Conservation (phyloP, 495 filamentous ascomycete species). For the Glutinoglossum americanum region DNA sequence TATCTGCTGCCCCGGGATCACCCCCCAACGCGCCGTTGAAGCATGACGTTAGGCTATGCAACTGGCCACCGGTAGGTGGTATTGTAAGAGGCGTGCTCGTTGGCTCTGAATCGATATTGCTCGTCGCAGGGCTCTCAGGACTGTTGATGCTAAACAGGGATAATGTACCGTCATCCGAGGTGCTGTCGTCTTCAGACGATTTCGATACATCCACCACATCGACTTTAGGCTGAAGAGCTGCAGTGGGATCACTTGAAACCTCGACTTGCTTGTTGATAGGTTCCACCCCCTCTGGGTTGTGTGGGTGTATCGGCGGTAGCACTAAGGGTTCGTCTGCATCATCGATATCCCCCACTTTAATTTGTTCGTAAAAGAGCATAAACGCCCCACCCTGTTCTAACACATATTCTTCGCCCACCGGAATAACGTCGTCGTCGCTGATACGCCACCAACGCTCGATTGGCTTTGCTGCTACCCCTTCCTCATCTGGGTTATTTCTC, state of each 20-base stretch:
- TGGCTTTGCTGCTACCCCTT: neutral
- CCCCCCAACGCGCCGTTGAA: neutral
- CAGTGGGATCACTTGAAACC: neutral
- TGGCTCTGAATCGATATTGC: neutral
- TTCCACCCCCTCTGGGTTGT: neutral
- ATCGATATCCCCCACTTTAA: neutral
- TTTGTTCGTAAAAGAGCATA: slow-evolving; percentile 87
- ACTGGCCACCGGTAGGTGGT: neutral
- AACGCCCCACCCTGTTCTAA: slow-evolving; percentile 69
- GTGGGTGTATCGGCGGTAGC: neutral
- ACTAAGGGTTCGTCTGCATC: neutral
- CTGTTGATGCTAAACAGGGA: neutral
- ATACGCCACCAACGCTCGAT: slow-evolving; percentile 50
- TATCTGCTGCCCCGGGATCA: neutral
- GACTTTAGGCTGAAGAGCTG: neutral
- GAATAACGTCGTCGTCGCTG: slow-evolving; percentile 63
- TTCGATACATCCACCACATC: neutral
- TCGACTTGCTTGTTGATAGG: neutral
- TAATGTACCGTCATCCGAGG: neutral
- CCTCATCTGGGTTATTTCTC: neutral
- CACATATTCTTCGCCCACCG: slow-evolving; percentile 50
- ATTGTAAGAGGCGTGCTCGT: neutral
- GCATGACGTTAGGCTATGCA: neutral
- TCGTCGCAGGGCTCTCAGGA: neutral
- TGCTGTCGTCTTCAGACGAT: neutral